Percentiles rank a stretch among this genome's conserved stretches.
These are phyloP conservation scores for Globisporangium parvum DNA, from an alignment of 352 stramenopile species.

Conservation along the genomic window DNA sequence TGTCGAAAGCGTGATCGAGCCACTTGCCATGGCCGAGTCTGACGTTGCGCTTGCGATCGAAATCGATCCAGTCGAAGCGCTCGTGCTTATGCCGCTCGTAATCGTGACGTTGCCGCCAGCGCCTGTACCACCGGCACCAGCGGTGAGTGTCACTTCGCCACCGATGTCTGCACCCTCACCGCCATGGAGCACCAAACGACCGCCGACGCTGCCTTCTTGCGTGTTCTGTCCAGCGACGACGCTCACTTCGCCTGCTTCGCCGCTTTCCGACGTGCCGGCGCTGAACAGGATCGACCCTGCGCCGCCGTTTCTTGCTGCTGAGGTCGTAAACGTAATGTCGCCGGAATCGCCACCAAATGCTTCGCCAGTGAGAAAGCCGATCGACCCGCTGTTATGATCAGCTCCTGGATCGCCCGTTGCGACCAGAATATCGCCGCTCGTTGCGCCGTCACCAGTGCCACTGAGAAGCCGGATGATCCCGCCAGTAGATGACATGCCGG, in stretches of 20 bases:
- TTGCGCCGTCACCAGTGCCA: slow-evolving; percentile 18
- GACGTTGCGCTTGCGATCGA: slow-evolving; percentile 18
- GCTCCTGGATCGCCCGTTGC: slow-evolving; percentile 19
- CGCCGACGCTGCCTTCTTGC: slow-evolving; percentile 12
- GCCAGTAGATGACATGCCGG: slow-evolving; percentile 13
- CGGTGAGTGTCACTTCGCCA: slow-evolving; percentile 14
- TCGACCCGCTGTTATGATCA: slow-evolving; percentile 17
- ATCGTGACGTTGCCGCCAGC: slow-evolving; percentile 19
- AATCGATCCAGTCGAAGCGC: slow-evolving; percentile 19
- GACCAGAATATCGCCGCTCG: slow-evolving; percentile 25
- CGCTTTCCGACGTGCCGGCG: slow-evolving; percentile 17
- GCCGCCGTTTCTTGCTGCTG: slow-evolving; percentile 11
- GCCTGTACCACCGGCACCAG: slow-evolving; percentile 13
- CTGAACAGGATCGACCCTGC: slow-evolving; percentile 15
- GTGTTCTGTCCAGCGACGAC: slow-evolving; percentile 18
- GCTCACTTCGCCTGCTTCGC: slow-evolving; percentile 11
- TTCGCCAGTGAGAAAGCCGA: slow-evolving; percentile 26
- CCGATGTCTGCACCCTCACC: slow-evolving; percentile 13
- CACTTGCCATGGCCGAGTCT: slow-evolving; percentile 20
- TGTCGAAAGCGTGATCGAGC: slow-evolving; percentile 23
- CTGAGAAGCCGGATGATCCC: slow-evolving; percentile 25
- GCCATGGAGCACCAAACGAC: slow-evolving; percentile 13
- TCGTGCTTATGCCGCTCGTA: slow-evolving; percentile 18
- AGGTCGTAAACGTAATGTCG: slow-evolving; percentile 24
- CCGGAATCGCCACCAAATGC: slow-evolving; percentile 27